Evolutionary conservation across 2,329 filamentous ascomycete genomes (phyloP), one percentile per base, ranked within the genome.

Genomic region (Aspergillus fumigatiaffinis): DNA sequence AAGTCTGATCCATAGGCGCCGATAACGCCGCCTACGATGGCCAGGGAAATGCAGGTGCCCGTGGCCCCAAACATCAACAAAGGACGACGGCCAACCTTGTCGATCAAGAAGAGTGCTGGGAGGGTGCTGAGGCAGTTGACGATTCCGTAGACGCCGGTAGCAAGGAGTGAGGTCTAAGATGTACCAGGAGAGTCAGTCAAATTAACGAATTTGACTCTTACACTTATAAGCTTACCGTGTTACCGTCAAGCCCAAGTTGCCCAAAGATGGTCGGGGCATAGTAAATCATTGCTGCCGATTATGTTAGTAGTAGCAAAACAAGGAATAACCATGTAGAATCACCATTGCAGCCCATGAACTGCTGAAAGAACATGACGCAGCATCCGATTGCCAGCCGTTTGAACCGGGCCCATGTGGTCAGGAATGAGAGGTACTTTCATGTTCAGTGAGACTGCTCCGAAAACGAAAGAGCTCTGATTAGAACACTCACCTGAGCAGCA

Each of bases 331-430:
- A 2, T 14, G 42, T 10, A 38, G 17, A 38, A 26, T 3, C 54
- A 73, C 71, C 77, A 53, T 80, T 80, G 61, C 73, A 76, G 0
- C 77, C 78, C 65, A 76, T 77, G 51, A 79, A 79, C 48, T 84
- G 78, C 60, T 80, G 69, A 56, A 76, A 76, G 55, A 76, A 75
- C 72, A 75, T 75, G 3, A 74, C 69, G 12, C 60, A 66, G 60
- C 71, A 76, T 1, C 74, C 74, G 48, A 76, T 76, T 3, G 72
- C 69, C n/a, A 76, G 58, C 1, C 74, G 67, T 28, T 66, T 73
- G 51, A 74, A 75, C 29, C 64, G 68, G 3, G 64, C 63, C 74
- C 69, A 77, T 6, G 61, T 73, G 8, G 65, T 71, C 8, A 74
- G 47, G 29, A 73, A 64, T 9, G 66, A 74, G 41, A 68, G 54